phyloP scores from a whole-genome alignment of 2,329 filamentous ascomycete genomes.

The Hypoxylon sp. region DNA sequence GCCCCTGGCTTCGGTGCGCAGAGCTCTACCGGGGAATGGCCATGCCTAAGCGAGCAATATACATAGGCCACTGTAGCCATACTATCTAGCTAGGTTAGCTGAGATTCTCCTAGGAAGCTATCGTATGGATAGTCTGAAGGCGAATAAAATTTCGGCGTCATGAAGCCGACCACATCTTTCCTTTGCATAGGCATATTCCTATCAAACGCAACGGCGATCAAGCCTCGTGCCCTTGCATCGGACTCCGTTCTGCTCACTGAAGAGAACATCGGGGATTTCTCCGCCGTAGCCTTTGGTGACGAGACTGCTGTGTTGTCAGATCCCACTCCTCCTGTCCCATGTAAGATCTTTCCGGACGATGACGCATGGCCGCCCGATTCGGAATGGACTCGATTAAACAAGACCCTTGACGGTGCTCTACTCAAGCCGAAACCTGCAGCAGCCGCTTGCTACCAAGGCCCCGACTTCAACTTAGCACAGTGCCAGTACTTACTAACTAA shows the following conservation, averaged over 20 bases:
- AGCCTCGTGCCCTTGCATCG: conserved; percentile 18
- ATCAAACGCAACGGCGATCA: conserved; percentile 6
- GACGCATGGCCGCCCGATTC: conserved; percentile 42
- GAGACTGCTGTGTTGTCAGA: conserved; percentile 1
- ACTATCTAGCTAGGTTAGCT: conserved; percentile 1
- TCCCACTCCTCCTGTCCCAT: conserved; percentile 19
- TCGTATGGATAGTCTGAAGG: conserved; percentile 1
- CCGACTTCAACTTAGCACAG: conserved; percentile 41
- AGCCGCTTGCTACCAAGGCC: conserved; percentile 49
- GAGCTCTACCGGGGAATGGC: background rate
- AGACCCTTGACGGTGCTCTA: conserved; percentile 46
- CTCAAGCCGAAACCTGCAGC: conserved; percentile 49
- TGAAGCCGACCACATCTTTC: conserved; percentile 23
- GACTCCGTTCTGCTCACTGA: conserved; percentile 33
- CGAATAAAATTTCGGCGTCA: conserved; percentile 11
- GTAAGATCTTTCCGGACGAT: conserved; percentile 46
- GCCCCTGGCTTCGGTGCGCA: background rate
- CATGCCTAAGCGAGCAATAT: conserved; percentile 18
- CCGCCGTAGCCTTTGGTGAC: conserved; percentile 42
- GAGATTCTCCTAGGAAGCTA: background rate
- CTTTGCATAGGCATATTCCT: conserved; percentile 16
- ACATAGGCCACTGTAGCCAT: conserved; percentile 25
- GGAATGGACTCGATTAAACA: conserved; percentile 48
- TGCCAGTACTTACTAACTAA: conserved; percentile 46
- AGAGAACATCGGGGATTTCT: conserved; percentile 37